Evolutionary conservation across 257 asterid species (phyloP).

Genomic region (Nicotiana obtusifolia): DNA sequence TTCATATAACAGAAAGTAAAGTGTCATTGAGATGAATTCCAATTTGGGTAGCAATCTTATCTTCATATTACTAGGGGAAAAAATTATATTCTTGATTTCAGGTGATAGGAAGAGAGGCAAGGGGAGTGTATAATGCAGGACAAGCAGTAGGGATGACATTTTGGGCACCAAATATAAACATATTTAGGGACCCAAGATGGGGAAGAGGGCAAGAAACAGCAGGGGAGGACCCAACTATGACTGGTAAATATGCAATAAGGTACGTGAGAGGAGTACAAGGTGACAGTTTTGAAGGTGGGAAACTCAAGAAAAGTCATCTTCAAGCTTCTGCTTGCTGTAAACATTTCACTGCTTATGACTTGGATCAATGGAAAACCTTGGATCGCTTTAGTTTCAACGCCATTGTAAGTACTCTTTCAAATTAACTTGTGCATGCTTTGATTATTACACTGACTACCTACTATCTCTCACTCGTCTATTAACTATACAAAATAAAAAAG

Average conservation of each 20-base stretch:
- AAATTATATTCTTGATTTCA: no score
- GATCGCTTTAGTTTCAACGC: slow-evolving; percentile 60
- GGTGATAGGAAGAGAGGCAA: slow-evolving; percentile 71
- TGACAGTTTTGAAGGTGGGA: slow-evolving; percentile 43
- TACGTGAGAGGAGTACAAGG: slow-evolving; percentile 81
- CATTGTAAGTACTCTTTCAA: slow-evolving; percentile 25
- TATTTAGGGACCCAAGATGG: slow-evolving; percentile 85
- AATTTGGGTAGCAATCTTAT: neutral
- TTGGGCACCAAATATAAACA: slow-evolving; percentile 84
- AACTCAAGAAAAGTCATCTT: slow-evolving; percentile 32
- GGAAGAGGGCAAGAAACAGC: slow-evolving; percentile 92
- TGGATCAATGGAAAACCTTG: slow-evolving; percentile 62
- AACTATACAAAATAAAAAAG: no score
- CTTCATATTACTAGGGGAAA: no score
- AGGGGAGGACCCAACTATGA: slow-evolving; percentile 69
- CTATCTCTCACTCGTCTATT: no score
- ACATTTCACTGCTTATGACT: slow-evolving; percentile 82
- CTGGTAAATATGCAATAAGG: slow-evolving; percentile 49
- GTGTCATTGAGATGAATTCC: no score
- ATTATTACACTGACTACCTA: no score
- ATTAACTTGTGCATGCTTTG: no score
- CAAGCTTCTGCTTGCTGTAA: slow-evolving; percentile 84
- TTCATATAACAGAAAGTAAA: no score
- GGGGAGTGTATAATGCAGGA: slow-evolving; percentile 72
- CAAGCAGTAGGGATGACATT: slow-evolving; percentile 77